Percentiles rank a stretch among this genome's conserved stretches.
Conservation (phyloP, 1,139 yeast species). For the Kodamaea suecica region DNA sequence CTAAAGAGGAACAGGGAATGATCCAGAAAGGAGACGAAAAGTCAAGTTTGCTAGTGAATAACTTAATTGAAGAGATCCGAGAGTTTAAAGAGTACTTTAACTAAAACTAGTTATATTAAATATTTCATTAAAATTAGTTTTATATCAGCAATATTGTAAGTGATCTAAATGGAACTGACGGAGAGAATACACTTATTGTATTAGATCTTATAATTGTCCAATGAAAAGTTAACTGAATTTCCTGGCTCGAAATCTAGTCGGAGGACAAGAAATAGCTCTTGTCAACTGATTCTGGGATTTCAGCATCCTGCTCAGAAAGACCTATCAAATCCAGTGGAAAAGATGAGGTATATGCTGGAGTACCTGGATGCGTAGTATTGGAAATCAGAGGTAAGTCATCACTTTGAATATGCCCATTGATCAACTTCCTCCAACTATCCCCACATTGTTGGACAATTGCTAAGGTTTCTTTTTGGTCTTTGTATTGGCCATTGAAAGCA, state of each 20-base stretch:
- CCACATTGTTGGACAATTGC: slow-evolving; percentile 67
- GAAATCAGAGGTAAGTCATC: slow-evolving; percentile 18
- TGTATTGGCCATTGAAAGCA: slow-evolving; percentile 81
- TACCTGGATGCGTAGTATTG: slow-evolving; percentile 13
- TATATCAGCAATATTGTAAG: too few species aligned
- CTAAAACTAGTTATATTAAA: too few species aligned
- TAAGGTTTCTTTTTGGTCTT: slow-evolving; percentile 69
- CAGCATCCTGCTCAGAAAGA: slow-evolving; percentile 24
- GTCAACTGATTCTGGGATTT: slow-evolving; percentile 34
- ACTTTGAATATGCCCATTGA: slow-evolving; percentile 51
- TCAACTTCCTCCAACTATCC: slow-evolving; percentile 68
- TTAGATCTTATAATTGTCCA: too few species aligned
- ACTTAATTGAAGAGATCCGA: slow-evolving; percentile 53
- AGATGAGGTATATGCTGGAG: slow-evolving; percentile 14
- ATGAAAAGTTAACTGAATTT: too few species aligned
- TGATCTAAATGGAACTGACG: too few species aligned
- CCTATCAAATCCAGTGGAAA: slow-evolving; percentile 20
- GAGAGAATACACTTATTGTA: too few species aligned
- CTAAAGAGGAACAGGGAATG: slow-evolving; percentile 59
- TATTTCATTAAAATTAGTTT: too few species aligned
- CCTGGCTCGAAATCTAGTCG: too few species aligned
- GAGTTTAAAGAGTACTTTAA: slow-evolving; percentile 3
- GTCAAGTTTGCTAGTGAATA: slow-evolving; percentile 42
- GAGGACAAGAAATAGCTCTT: slow-evolving; percentile 26
- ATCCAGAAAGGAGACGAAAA: slow-evolving; percentile 45